Base-by-base conservation (phyloP, 192 early-diverging fungal species). In the Coemansia sp. region DNA sequence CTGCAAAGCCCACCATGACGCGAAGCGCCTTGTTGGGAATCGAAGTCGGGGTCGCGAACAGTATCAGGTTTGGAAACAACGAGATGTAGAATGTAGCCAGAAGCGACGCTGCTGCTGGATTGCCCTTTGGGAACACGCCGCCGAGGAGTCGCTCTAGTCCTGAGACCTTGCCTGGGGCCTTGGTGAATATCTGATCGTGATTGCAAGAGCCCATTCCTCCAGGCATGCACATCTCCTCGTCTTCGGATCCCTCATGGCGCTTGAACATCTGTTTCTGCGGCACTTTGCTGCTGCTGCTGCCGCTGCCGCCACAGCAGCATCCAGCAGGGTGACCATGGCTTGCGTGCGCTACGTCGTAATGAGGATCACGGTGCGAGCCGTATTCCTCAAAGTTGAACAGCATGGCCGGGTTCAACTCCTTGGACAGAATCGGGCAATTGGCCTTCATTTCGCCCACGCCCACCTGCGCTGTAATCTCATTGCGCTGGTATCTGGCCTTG, bases 41-140 rank as follows among this genome's bases (percentile, higher is more conserved):
- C 51, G 83, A 63, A 31, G 90, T 81, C 8, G 90, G 90, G 13
- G 90, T 86, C 50, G 88, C 88, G 40, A 87, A 88, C 9, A 91
- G 75, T 17, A 91, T 70, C 33, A 91, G 63, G 67, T 90, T 89
- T 14, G 90, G 90, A 47, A 90, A 85, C 54, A 90, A 70, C 18
- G 90, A 90, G 52, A 91, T 91, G 53, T 91, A 91, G 23, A 84
- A 73, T 9, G 89, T 89, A 7, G 82, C 89, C 22, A 91, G 63
- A 8, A 91, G 61, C 14, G 89, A 58, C 18, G 73, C 54, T 3
- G 65, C 52, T 21, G 69, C 74, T 10, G 79, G 79, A 29, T 72
- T 72, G 0, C 60, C 63, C 47, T 64, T 76, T 22, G 76, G 76
- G 26, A 78, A 78, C 36, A 78, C 52, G 15, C 63, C 60, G 53